Percentiles rank a stretch among this genome's conserved stretches.
These are phyloP conservation scores for Osmanthus fragrans DNA, from an alignment of 257 asterid species.

Conservation along the genomic window DNA sequence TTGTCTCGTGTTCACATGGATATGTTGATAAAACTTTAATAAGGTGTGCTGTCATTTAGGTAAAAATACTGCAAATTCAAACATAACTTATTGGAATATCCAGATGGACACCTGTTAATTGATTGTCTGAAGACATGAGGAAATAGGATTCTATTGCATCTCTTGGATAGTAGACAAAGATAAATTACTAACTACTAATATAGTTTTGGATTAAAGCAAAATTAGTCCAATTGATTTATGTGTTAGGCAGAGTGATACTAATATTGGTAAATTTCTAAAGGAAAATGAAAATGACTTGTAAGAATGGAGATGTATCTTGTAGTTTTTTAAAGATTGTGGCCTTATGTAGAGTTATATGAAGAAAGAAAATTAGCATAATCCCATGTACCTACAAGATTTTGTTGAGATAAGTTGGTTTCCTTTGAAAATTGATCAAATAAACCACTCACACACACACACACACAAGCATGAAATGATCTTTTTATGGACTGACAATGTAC, in stretches of 20 bases:
- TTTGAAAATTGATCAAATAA: slow-evolving; percentile 8
- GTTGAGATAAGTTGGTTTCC: neutral
- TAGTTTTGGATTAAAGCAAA: neutral
- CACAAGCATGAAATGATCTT: neutral
- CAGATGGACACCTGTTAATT: neutral
- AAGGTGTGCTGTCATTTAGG: neutral
- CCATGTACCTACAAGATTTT: slow-evolving; percentile 5
- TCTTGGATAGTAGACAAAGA: neutral
- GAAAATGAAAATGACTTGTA: neutral
- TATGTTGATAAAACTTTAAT: slow-evolving; percentile 9
- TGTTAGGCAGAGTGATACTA: slow-evolving; percentile 1
- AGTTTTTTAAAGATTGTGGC: slow-evolving; percentile 13
- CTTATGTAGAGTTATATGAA: neutral
- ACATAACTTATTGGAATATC: neutral
- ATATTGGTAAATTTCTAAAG: neutral
- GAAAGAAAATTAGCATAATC: slow-evolving; percentile 1
- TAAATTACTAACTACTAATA: neutral
- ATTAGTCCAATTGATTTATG: neutral
- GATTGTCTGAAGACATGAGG: neutral
- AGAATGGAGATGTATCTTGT: neutral
- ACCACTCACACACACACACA: neutral
- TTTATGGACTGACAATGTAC: neutral
- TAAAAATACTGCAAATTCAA: neutral
- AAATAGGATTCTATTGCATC: neutral
- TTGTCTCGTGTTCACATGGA: neutral